Base-by-base conservation (phyloP, 2,329 filamentous ascomycete species). In the Neoascochyta sp. region DNA sequence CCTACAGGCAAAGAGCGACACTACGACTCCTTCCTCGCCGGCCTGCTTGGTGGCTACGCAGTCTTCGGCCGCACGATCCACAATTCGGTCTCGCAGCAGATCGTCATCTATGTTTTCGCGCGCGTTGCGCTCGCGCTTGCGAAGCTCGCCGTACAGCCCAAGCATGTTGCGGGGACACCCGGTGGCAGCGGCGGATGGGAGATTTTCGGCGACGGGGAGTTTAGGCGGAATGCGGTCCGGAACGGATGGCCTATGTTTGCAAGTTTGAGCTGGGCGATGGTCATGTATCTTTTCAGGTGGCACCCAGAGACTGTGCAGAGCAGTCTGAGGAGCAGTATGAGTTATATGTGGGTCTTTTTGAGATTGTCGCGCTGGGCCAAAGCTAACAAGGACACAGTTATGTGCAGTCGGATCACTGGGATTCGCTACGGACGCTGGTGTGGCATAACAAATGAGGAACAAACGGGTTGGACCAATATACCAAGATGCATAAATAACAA, bases 71-170 rank as follows among this genome's bases (percentile, higher is more conserved):
- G 84, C 38, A 82, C 82, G 20, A 73, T 71, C 60, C 80, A 86
- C 54, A 84, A 82, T 39, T 83, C 79, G 43, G 83, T 95, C 41
- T 94, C 82, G 67, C 87, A 95, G 71, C 90, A 98, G 73, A 98
- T 98, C 60, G 88, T 95, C 63, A 86, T 96, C 52, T 98, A 98
- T 70, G 85, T 98, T 42, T 95, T 95, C 59, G 92, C 92, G 26
- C 81, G 92, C 45, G 92, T 95, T 10, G 75, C 83, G 39, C 76
- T 98, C 18, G 86, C 86, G 7, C 68, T 93, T 14, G 92, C 89
- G 17, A 86, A 87, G 55, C 69, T 96, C 35, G 78, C 85, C 34
- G 79, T 96, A 42, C 81, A 86, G 63, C 75, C 74, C 2, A 66
- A 51, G 8, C 57, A 60, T 11, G 58, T 62, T 16, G 61, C 58